Base-by-base conservation (phyloP, 1,284 basidiomycete genomes). In the Chondrostereum purpureum region DNA sequence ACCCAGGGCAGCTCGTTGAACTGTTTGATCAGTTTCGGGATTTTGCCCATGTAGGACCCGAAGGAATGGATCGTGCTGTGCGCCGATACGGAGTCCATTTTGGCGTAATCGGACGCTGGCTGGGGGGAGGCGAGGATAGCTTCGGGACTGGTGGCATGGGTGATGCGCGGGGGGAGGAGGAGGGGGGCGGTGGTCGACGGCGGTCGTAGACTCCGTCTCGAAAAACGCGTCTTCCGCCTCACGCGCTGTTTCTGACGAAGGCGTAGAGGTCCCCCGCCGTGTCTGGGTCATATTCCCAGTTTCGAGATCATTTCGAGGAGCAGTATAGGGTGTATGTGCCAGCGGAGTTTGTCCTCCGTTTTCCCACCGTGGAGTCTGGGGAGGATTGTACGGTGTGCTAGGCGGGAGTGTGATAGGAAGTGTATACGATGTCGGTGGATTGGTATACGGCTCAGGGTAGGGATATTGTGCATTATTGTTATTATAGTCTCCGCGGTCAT, bases 1-100 rank as follows among this genome's bases (percentile, higher is more conserved):
- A 67, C 56, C 65, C 68, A 69, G 3, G 68, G 68, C 2, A 70
- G 56, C 0, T 56, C 51, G 22, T 65, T 60, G 39, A 69, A 43
- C 19, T 59, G 52, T 24, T 48, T 44, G 10, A 64, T 50, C 48
- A 69, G 58, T 20, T 55, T 48, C 14, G 55, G 57, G 22, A 67
- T 34, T n/a, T 61, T 61, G 13, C 54, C 52, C 27, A 64, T 38
- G 39, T 63, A 67, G 3, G 61, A 58, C 16, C 50, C 44, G 11
- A 68, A 47, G 16, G 65, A 64, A 14, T 51, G 42, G 11, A 61
- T 55, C 24, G 61, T 57, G 4, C 51, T 49, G 5, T 55, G 50
- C 1, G 53, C 56, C 2, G 55, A 54, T 3, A 54, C 55, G 1
- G 58, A 53, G 3, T 60, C 57, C 67, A 68, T 68, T 47, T 64